These are phyloP conservation scores for Clonostachys sp. DNA, from an alignment of 2,329 filamentous ascomycete species.

Conservation along the genomic window DNA sequence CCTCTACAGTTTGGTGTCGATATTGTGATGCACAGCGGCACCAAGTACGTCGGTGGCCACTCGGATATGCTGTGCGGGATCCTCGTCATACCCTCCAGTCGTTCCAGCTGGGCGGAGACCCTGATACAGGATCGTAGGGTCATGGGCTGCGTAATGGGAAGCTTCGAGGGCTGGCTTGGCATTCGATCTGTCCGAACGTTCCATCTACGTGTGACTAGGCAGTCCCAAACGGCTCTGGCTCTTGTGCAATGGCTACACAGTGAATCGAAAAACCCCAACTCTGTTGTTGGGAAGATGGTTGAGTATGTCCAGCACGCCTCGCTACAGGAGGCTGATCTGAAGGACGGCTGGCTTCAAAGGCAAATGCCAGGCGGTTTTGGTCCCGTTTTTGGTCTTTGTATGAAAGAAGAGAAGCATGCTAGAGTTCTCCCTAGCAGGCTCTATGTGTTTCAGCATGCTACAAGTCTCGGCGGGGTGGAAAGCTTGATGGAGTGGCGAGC, in stretches of 20 bases:
- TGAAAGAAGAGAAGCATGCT: slow-evolving; percentile 69
- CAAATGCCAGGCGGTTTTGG: too few relatives aligned
- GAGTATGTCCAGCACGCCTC: slow-evolving; percentile 73
- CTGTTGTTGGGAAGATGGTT: slow-evolving; percentile 69
- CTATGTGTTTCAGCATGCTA: slow-evolving; percentile 86
- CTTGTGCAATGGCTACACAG: slow-evolving; percentile 75
- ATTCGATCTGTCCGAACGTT: slow-evolving; percentile 96
- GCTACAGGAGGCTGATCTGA: slow-evolving; percentile 88
- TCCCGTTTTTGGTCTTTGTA: too few relatives aligned
- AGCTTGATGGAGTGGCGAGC: slow-evolving; percentile 83
- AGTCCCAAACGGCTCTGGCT: slow-evolving; percentile 98
- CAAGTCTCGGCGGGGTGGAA: slow-evolving; percentile 90
- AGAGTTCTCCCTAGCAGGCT: slow-evolving; percentile 88
- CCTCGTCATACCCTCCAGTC: slow-evolving; percentile 93
- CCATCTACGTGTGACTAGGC: slow-evolving; percentile 88
- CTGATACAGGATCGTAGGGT: slow-evolving; percentile 94
- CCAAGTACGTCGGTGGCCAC: slow-evolving; percentile 99
- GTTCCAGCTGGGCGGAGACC: slow-evolving; percentile 68
- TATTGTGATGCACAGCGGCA: slow-evolving; percentile 94
- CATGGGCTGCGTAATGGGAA: slow-evolving; percentile 88
- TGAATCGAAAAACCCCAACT: slow-evolving; percentile 82
- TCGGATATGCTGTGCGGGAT: slow-evolving; percentile 96
- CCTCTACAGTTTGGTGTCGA: slow-evolving; percentile 93
- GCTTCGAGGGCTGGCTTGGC: slow-evolving; percentile 97
- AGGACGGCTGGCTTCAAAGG: slow-evolving; percentile 58